Conservation (phyloP, 176 grass and related monocot genomes). For the Aegilops umbellulata region DNA sequence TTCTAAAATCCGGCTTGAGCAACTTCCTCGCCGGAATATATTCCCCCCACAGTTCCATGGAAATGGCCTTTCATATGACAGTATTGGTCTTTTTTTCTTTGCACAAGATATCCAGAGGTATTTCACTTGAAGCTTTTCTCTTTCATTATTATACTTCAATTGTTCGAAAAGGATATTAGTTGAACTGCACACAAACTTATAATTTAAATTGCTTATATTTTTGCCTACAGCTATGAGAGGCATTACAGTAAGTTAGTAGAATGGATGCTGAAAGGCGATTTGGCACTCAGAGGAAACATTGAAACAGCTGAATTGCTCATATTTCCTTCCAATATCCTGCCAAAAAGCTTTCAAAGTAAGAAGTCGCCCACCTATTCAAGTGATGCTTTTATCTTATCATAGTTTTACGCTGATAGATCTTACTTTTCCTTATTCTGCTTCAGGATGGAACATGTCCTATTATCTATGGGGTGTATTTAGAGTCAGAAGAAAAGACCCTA, state of each 20-base stretch:
- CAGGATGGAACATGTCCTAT: constrained; percentile 96
- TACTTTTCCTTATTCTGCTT: constrained; percentile 34
- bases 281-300: constrained; percentile 71
- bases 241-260: constrained; percentile 85
- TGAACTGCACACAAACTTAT: background rate
- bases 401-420: constrained; percentile 3
- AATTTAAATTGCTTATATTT: background rate
- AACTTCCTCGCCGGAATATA: constrained; percentile 69
- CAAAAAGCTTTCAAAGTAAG: constrained; percentile 82
- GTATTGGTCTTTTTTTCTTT: constrained; percentile 94
- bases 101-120: constrained; percentile 80
- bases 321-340: constrained; percentile 83
- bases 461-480: constrained; percentile 94
- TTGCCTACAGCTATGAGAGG: constrained; percentile 73
- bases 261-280: constrained; percentile 76
- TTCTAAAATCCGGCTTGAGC: constrained; percentile 70
- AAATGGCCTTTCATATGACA: constrained; percentile 60
- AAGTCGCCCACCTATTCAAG: constrained; percentile 21
- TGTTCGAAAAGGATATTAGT: background rate
- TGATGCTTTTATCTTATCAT: constrained; percentile 28
- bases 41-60: constrained; percentile 71
- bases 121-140: constrained; percentile 23
- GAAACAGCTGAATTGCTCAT: constrained; percentile 80
- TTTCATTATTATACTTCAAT: constrained; percentile 2
- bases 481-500: constrained; percentile 39